A percentile compares a stretch with the other conserved stretches of the same genome.
phyloP scores from a whole-genome alignment of 805 yeast genomes.

The Pachysolen tannophilus region DNA sequence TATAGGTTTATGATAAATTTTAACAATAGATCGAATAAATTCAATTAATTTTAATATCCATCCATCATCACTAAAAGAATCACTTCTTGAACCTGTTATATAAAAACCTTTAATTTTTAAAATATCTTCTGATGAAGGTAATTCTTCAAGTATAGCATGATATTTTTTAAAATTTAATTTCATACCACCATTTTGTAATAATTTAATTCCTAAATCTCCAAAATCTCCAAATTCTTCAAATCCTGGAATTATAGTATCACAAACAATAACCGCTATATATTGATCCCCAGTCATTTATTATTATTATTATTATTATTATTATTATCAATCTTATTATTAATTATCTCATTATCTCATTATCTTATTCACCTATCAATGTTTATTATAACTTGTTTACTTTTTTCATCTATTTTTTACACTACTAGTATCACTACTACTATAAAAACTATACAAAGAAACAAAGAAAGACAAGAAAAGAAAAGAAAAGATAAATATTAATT shows the following conservation, averaged over 20 bases:
- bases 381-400: neutral
- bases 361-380: neutral
- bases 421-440: no score
- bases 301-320: neutral
- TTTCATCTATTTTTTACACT: neutral
- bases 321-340: no score
- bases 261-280: constrained; percentile 32
- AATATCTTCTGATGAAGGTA: constrained; percentile 20
- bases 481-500: no score
- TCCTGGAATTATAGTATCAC: constrained; percentile 27
- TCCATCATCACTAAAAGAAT: constrained; percentile 31
- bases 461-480: no score
- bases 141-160: constrained; percentile 11
- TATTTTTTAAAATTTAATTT: constrained; percentile 16
- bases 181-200: constrained; percentile 20
- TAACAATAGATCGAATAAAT: constrained; percentile 20
- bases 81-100: constrained; percentile 45
- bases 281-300: constrained; percentile 1
- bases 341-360: no score
- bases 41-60: constrained; percentile 35
- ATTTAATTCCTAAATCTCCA: constrained; percentile 35
- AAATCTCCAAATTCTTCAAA: constrained; percentile 38
- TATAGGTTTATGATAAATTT: constrained; percentile 31
- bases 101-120: constrained; percentile 32
- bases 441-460: no score